Conservation (phyloP, 129 eudicot genomes). For the Tagetes patula region DNA sequence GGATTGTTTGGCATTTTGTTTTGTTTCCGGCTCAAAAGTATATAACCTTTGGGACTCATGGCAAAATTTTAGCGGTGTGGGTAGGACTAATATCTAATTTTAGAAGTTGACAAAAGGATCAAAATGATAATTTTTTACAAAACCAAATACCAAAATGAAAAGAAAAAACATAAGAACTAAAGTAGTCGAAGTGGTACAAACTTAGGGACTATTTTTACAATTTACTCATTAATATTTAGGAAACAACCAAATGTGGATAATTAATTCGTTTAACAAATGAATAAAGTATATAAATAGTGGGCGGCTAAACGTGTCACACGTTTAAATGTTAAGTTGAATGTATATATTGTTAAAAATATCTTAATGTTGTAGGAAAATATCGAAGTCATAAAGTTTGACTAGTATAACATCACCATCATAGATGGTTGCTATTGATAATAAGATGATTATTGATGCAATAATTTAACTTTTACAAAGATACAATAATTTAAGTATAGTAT, state of each 20-base stretch:
- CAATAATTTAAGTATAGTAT: no score
- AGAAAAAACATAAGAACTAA: no score
- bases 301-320: not conserved
- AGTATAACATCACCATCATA: slow-evolving; percentile 14
- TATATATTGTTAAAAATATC: not conserved
- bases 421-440: not conserved
- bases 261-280: not conserved
- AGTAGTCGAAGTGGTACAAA: no score
- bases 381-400: not conserved
- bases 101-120: no score
- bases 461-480: not conserved
- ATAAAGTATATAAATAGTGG: not conserved
- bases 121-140: no score
- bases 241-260: not conserved
- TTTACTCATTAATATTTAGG: not conserved
- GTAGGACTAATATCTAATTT: no score
- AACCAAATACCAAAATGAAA: no score
- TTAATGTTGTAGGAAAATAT: not conserved
- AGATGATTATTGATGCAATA: not conserved
- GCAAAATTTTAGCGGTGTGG: no score
- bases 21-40: no score
- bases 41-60: no score
- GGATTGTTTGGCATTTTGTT: no score
- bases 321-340: not conserved
- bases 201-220: no score